phyloP scores from a whole-genome alignment of 1,139 yeast species.

The Scheffersomyces stambukii region DNA sequence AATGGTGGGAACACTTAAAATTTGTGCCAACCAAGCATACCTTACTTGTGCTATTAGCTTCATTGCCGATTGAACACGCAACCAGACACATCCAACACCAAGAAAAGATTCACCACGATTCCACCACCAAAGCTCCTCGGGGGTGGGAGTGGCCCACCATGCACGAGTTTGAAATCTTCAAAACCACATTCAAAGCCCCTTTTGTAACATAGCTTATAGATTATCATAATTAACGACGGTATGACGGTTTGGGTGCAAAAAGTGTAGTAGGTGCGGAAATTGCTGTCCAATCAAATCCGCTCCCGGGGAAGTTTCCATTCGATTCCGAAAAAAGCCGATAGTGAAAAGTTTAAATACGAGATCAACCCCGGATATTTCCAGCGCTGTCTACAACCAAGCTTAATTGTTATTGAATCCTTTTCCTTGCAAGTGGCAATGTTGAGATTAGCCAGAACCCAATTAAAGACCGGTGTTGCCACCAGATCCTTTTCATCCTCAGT shows the following conservation, averaged over 20 bases:
- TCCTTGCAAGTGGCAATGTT: constrained; percentile 20
- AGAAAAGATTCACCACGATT: constrained; percentile 17
- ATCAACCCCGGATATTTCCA: too few species aligned
- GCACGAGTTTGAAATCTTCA: constrained; percentile 13
- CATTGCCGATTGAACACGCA: constrained; percentile 39
- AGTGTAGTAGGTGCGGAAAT: not conserved
- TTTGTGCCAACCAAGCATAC: constrained; percentile 42
- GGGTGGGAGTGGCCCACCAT: constrained; percentile 27
- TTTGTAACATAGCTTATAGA: too few species aligned
- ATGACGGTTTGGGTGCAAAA: constrained; percentile 1
- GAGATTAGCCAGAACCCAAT: constrained; percentile 21
- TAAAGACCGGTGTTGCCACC: constrained; percentile 9
- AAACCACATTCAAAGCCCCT: too few species aligned
- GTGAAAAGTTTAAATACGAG: constrained; percentile 2
- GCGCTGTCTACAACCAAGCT: constrained; percentile 1
- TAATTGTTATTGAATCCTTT: not conserved
- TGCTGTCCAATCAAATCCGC: not conserved
- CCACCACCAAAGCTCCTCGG: too few species aligned
- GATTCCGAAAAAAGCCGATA: constrained; percentile 8
- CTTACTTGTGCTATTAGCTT: constrained; percentile 30
- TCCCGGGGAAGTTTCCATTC: constrained; percentile 14
- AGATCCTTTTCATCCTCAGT: constrained; percentile 28
- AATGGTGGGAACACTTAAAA: constrained; percentile 55
- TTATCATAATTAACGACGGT: constrained; percentile 3
- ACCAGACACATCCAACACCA: constrained; percentile 39